These are phyloP conservation scores for Talaromyces sp. DNA, from an alignment of 2,329 filamentous ascomycete species.

Conservation along the genomic window DNA sequence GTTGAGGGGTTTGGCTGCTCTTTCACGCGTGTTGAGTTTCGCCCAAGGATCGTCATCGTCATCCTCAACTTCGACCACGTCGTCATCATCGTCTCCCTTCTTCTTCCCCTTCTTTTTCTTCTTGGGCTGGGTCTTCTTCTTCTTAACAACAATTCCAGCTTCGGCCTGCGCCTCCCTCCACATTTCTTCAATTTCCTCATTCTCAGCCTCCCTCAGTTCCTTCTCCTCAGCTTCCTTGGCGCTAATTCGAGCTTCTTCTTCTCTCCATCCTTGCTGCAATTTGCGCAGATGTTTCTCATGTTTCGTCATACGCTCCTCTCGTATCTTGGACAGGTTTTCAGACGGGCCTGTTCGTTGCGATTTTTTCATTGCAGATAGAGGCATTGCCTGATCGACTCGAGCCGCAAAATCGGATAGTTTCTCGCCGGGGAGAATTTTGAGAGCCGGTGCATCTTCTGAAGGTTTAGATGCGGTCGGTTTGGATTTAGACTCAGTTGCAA, in stretches of 20 bases:
- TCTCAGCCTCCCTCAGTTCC: conserved; percentile 71
- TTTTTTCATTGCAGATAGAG: conserved; percentile 68
- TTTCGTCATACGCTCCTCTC: conserved; percentile 65
- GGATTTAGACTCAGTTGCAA: neutral
- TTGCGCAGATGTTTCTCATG: conserved; percentile 75
- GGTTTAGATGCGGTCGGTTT: neutral
- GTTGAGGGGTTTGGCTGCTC: conserved; percentile 33
- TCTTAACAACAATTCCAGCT: conserved; percentile 49
- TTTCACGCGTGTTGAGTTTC: conserved; percentile 61
- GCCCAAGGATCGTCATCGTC: conserved; percentile 75
- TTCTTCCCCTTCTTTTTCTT: conserved; percentile 45
- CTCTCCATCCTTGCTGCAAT: conserved; percentile 58
- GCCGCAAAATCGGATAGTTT: conserved; percentile 74
- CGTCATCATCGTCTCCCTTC: conserved; percentile 34
- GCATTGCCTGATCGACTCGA: conserved; percentile 80
- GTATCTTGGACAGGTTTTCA: conserved; percentile 29
- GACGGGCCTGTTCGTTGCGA: conserved; percentile 34
- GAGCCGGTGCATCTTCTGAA: conserved; percentile 32
- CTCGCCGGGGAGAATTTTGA: conserved; percentile 79
- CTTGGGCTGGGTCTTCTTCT: conserved; percentile 36
- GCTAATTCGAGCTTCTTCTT: conserved; percentile 54
- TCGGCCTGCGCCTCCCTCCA: conserved; percentile 62
- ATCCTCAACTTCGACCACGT: conserved; percentile 44
- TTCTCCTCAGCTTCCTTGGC: conserved; percentile 76
- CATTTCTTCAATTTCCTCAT: conserved; percentile 64